Evolutionary conservation across 352 stramenopile species (phyloP), one percentile per base, ranked within the genome.

Genomic region (Globisporangium middletonii): DNA sequence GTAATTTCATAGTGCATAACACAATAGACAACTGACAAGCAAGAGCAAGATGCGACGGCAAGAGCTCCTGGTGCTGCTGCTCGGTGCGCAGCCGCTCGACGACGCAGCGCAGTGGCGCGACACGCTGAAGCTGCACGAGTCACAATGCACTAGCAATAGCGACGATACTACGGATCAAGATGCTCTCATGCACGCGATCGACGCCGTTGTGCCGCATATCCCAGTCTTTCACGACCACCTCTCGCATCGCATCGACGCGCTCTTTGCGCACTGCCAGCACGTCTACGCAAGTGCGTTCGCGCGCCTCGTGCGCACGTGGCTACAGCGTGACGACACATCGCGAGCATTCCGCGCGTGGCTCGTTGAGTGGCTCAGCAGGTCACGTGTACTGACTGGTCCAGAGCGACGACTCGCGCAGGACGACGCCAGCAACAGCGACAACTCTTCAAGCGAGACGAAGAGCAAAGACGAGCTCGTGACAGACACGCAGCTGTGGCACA

Each of bases 181-280:
- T 35, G 30, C 30, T 35, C 38, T 73, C 27, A 13, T 79, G 9
- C 30, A 45, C 2, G 64, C 60, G 1, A 55, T 86, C 12, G 64
- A 69, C 9, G 53, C 42, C 0, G 56, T 84, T 0, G 67, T 86
- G 70, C 73, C 76, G 54, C 52, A 74, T 47, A 53, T 86, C 26
- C 63, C 67, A 30, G 72, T 81, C 63, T 84, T 82, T 63, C 80
- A 66, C 61, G 53, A 58, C 0, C 43, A 58, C 0, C 43, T 79
- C 3, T 54, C 28, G 16, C 16, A 53, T 11, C 61, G 75, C 53
- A 28, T 84, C 52, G 65, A 38, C 18, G 65, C 62, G 2, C 44
- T 86, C 46, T 38, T 86, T 50, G 47, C 50, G 6, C 78, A 68
- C 45, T 69, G 53, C n/a, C 47, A 64, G 37, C n/a, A 55, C 33